A percentile compares a stretch with the other conserved stretches of the same genome.
Conservation (phyloP, 345 rosid genomes). For the Pugionium dolabratum region DNA sequence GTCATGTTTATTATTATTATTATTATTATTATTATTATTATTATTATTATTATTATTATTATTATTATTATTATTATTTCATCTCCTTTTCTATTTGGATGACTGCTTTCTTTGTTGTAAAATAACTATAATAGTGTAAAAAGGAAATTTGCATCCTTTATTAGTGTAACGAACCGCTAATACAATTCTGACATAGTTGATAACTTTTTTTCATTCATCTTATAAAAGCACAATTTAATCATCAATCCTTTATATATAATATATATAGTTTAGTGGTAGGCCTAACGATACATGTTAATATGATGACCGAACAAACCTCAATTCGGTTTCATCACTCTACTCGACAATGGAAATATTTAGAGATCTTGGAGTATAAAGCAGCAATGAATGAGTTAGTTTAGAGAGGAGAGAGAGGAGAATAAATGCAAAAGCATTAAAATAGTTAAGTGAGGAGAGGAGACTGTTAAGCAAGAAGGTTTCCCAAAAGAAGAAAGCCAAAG, state of each 20-base stretch:
- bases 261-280: neutral
- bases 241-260: too few relatives aligned
- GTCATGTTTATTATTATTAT: neutral
- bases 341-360: conserved; percentile 9
- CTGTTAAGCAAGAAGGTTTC: conserved; percentile 36
- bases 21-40: too few relatives aligned
- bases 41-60: too few relatives aligned
- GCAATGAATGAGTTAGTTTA: conserved; percentile 22
- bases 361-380: neutral
- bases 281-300: neutral
- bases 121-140: neutral
- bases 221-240: neutral
- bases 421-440: conserved; percentile 34
- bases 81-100: conserved; percentile 8
- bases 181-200: neutral
- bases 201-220: neutral
- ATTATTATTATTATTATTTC: neutral
- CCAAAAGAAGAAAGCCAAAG: conserved; percentile 37
- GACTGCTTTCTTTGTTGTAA: neutral
- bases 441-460: conserved; percentile 26
- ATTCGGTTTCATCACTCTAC: conserved; percentile 26
- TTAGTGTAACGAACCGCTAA: neutral
- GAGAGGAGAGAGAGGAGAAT: conserved; percentile 27
- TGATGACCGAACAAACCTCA: conserved; percentile 3
- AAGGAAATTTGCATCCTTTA: too few relatives aligned